Evolutionary conservation across 1,284 basidiomycete species (phyloP), one percentile per base, ranked within the genome.

Genomic region (Ceraceosorus guamensis): DNA sequence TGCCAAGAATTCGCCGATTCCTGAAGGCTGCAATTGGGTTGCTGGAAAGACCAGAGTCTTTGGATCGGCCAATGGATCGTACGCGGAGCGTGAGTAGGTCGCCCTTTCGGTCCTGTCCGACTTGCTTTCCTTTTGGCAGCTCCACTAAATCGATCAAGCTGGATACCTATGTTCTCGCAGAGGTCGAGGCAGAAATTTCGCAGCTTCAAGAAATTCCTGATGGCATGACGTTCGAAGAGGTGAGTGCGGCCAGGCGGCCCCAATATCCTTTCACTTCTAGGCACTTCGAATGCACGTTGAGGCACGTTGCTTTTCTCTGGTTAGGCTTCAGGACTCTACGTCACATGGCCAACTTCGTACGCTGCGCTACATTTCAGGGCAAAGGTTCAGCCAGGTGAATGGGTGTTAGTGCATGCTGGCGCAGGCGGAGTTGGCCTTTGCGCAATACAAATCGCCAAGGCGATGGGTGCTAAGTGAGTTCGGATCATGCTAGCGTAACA

Each of bases 11-110:
- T 89, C 88, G 16, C 88, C 86, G 11, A 86, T 96, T 34, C 93
- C 92, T 1, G 76, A 81, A 32, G 88, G 85, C 3, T 95, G 89
- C 73, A 81, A 83, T 0, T 89, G 86, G 75, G 84, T 85, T 69
- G 83, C 82, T 1, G 92, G 93, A 14, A 67, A 80, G 87, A 95
- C 75, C n/a, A 80, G 89, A 53, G 88, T 98, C 0, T 93, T 96
- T 71, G 93, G 93, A 5, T 84, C 83, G n/a, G 82, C 80, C 0
- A 85, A 88, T 71, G 93, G 89, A 6, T 80, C 86, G 11, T 89
- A 84, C 74, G 88, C 85, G 6, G 89, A 93, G 64, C 48, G 39
- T 41, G 39, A 41, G 39, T 16, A 41, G 3, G 11, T 24, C 24
- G 24, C 24, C 24, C 24, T 24, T 24, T 24, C 24, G 24, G 24